These are phyloP conservation scores for Aspergillus eucalypticola DNA, from an alignment of 2,329 filamentous ascomycete species.

Conservation along the genomic window DNA sequence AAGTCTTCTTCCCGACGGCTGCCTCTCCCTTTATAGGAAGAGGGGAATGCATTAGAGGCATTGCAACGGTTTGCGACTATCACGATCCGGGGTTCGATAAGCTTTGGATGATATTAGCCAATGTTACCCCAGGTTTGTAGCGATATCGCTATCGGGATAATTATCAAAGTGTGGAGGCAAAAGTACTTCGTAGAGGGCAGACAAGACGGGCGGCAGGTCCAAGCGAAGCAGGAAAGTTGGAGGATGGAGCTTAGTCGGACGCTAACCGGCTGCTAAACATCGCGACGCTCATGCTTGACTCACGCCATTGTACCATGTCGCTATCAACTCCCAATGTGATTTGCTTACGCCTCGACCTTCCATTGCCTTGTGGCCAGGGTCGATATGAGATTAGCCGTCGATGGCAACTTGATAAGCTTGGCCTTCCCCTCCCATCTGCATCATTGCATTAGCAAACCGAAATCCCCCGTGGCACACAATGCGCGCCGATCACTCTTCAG, in stretches of 20 bases:
- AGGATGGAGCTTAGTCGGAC: neutral
- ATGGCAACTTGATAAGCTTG: conserved; percentile 1
- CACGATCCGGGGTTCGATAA: neutral
- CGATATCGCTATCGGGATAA: neutral
- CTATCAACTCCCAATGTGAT: neutral
- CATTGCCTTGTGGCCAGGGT: neutral
- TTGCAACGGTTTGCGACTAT: neutral
- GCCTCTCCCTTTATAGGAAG: neutral
- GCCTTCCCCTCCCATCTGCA: neutral
- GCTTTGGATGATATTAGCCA: neutral
- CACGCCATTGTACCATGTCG: neutral
- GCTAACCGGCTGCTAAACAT: neutral
- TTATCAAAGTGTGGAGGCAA: neutral
- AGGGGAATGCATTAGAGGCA: neutral
- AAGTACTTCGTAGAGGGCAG: neutral
- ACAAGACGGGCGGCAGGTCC: neutral
- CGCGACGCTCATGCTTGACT: neutral
- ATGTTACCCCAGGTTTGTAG: neutral
- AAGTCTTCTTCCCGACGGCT: neutral
- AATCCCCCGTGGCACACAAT: neutral
- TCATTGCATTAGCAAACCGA: neutral
- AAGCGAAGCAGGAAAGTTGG: neutral
- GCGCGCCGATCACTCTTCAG: neutral
- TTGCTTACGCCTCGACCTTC: neutral
- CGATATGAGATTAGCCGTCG: neutral